Conservation (phyloP, 2,329 filamentous ascomycete species). For the Aspergillus caelatus region DNA sequence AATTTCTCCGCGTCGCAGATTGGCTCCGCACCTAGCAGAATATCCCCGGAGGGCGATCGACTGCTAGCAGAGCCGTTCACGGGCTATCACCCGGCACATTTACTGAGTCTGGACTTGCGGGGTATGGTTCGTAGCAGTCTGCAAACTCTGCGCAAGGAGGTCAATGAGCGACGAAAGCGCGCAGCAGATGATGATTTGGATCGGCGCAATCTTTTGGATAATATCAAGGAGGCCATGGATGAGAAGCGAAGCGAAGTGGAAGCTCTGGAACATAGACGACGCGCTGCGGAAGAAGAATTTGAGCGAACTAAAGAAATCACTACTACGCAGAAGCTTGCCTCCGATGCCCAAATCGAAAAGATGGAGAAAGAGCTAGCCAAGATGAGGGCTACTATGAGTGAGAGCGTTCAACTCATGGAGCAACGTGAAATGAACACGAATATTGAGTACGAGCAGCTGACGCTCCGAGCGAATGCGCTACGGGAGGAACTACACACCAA, state of each 20-base stretch:
- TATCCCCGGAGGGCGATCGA: constrained; percentile 66
- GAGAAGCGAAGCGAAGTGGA: constrained; percentile 94
- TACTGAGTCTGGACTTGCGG: constrained; percentile 86
- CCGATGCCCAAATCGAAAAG: constrained; percentile 94
- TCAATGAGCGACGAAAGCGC: constrained; percentile 81
- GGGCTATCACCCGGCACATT: constrained; percentile 86
- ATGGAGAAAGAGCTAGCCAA: constrained; percentile 98
- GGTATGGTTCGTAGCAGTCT: constrained; percentile 80
- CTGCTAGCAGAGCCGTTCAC: constrained; percentile 79
- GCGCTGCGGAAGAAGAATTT: constrained; percentile 88
- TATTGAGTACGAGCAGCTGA: constrained; percentile 92
- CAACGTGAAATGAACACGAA: constrained; percentile 96
- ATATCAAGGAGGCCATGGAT: constrained; percentile 94
- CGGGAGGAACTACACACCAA: constrained; percentile 98
- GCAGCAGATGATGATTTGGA: constrained; percentile 91
- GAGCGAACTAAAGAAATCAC: constrained; percentile 90
- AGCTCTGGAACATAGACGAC: constrained; percentile 82
- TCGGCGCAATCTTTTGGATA: constrained; percentile 89
- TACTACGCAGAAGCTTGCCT: constrained; percentile 81
- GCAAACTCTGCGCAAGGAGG: constrained; percentile 77
- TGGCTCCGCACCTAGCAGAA: constrained; percentile 52
- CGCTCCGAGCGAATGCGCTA: constrained; percentile 77
- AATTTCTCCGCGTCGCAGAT: constrained; percentile 71
- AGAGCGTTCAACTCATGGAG: constrained; percentile 88
- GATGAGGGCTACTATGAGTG: constrained; percentile 80